These are phyloP conservation scores for Dendrostoma leiphaemia DNA, from an alignment of 2,329 filamentous ascomycete species.

Conservation along the genomic window DNA sequence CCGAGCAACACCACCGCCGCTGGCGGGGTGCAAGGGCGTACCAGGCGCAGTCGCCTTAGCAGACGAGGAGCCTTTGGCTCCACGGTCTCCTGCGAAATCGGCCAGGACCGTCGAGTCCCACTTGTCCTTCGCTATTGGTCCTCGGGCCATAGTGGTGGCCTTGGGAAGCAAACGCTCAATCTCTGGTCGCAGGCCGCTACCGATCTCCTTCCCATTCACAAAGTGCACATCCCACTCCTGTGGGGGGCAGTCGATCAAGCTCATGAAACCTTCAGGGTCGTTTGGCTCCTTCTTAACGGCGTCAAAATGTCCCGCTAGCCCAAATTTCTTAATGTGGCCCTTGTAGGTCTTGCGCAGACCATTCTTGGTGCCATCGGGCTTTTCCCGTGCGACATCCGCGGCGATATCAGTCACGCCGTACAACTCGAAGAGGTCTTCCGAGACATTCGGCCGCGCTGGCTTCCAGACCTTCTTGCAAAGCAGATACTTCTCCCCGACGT, in stretches of 20 bases:
- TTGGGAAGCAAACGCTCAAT: conserved; percentile 43
- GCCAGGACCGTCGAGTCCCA: conserved; percentile 61
- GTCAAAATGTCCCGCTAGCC: conserved; percentile 61
- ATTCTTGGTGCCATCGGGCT: conserved; percentile 66
- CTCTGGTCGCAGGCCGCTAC: conserved; percentile 47
- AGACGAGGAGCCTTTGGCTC: conserved; percentile 38
- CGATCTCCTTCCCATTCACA: conserved; percentile 54
- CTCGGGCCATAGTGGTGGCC: conserved; percentile 57
- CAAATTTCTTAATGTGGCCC: conserved; percentile 63
- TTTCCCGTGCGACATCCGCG: conserved; percentile 59
- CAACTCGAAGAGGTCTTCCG: conserved; percentile 58
- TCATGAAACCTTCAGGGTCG: conserved; percentile 50
- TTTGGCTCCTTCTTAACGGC: conserved; percentile 53
- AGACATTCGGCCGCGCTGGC: conserved; percentile 45
- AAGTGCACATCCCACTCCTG: conserved; percentile 56
- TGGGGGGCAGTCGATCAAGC: conserved; percentile 50
- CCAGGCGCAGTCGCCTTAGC: conserved; percentile 51
- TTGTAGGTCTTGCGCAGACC: conserved; percentile 67
- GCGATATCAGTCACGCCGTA: conserved; percentile 57
- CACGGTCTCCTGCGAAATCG: conserved; percentile 46
- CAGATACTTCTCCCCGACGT: conserved; percentile 67
- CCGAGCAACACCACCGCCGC: conserved; percentile 29
- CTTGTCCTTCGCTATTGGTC: conserved; percentile 49
- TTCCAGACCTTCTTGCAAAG: conserved; percentile 50
- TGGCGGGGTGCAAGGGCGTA: conserved; percentile 43